Percentiles rank a stretch among this genome's conserved stretches.
These are phyloP conservation scores for Friedmanniomyces simplex DNA, from an alignment of 495 filamentous ascomycete species.

Conservation along the genomic window DNA sequence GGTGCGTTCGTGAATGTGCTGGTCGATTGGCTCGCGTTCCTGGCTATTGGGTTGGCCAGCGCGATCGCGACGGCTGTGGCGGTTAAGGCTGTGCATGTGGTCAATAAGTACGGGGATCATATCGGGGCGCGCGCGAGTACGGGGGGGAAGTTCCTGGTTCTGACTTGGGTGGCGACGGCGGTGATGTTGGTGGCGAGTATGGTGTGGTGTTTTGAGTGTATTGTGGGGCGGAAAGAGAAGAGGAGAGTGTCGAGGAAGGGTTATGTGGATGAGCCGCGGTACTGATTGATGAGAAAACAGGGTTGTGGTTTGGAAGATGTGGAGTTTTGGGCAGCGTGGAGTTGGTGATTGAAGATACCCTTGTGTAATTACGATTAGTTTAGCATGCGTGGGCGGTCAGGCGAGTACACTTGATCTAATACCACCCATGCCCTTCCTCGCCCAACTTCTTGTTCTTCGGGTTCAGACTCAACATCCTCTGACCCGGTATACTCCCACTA, in stretches of 20 bases:
- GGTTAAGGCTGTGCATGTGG: slow-evolving; percentile 44
- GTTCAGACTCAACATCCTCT: slow-evolving; percentile 47
- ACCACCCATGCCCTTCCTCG: slow-evolving; percentile 41
- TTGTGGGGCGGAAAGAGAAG: background rate
- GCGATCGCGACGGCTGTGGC: slow-evolving; percentile 52
- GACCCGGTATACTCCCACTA: slow-evolving; percentile 45
- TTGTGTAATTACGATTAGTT: background rate
- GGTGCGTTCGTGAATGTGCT: slow-evolving; percentile 36
- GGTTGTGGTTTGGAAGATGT: background rate
- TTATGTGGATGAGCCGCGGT: background rate
- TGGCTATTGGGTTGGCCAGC: slow-evolving; percentile 48
- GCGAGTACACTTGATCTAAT: no score
- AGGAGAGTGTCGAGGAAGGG: background rate
- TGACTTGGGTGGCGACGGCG: slow-evolving; percentile 50
- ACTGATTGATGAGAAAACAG: background rate
- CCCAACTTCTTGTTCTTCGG: slow-evolving; percentile 39
- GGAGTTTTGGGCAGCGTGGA: background rate
- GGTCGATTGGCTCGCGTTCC: slow-evolving; percentile 36
- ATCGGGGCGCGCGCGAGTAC: slow-evolving; percentile 43
- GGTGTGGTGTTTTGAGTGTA: slow-evolving; percentile 31
- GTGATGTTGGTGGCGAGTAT: slow-evolving; percentile 39
- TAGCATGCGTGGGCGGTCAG: no score
- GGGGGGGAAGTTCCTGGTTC: slow-evolving; percentile 46
- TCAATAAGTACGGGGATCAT: slow-evolving; percentile 48
- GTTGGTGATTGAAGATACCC: background rate